Conservation (phyloP, 2,329 filamentous ascomycete species). For the Phialocephala sp. region DNA sequence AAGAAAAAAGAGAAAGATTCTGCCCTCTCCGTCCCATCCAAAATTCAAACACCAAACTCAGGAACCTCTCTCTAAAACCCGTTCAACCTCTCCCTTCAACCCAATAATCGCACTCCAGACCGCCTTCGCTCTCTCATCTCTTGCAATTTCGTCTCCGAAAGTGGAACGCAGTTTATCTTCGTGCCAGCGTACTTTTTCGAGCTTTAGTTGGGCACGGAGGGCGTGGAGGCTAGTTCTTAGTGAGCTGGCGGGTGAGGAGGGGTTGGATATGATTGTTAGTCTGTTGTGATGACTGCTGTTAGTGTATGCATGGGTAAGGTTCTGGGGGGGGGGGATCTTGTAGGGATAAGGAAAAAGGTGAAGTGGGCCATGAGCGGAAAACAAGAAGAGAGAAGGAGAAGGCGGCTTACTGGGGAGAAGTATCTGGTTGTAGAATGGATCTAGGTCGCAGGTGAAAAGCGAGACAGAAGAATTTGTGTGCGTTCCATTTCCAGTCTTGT, state of each 20-base stretch:
- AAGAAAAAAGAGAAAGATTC: not conserved
- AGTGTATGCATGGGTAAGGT: not conserved
- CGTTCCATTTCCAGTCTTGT: conserved; percentile 7
- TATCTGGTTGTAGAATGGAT: not conserved
- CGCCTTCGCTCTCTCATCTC: conserved; percentile 19
- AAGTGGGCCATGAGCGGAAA: not conserved
- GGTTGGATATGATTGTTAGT: not conserved
- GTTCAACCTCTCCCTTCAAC: conserved; percentile 22
- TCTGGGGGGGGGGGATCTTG: too few relatives aligned
- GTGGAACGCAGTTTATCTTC: conserved; percentile 24
- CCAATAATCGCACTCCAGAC: conserved; percentile 27
- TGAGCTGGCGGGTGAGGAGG: not conserved
- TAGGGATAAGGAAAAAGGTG: not conserved
- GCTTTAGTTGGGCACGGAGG: conserved; percentile 24
- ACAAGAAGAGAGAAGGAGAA: not conserved
- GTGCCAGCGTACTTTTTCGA: conserved; percentile 29
- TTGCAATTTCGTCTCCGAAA: conserved; percentile 13
- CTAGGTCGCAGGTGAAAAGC: conserved; percentile 19
- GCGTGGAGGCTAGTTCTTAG: not conserved
- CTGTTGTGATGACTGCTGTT: not conserved
- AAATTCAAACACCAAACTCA: not conserved
- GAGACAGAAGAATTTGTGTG: conserved; percentile 22
- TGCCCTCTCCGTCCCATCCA: too few relatives aligned
- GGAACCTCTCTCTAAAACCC: conserved; percentile 14
- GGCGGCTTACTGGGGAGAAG: not conserved